phyloP scores from a whole-genome alignment of 192 early-diverging fungal species.

The Jimgerdemannia lactiflua region DNA sequence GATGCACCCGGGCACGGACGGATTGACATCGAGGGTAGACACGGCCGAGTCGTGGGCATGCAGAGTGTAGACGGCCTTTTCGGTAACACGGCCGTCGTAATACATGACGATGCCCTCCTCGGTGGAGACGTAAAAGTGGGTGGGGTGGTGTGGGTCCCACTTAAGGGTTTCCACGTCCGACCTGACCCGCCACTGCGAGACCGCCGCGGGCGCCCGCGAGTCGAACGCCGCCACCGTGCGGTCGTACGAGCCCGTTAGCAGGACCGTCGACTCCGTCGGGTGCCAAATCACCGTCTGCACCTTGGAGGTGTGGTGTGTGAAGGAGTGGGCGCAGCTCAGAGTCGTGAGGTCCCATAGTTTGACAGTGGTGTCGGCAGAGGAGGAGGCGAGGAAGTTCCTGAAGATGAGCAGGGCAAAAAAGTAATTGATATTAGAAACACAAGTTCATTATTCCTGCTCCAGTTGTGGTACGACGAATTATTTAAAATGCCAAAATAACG shows the following conservation, averaged over 20 bases:
- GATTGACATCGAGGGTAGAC: constrained; percentile 83
- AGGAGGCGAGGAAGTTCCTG: constrained; percentile 76
- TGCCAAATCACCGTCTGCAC: constrained; percentile 94
- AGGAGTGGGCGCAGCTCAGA: constrained; percentile 71
- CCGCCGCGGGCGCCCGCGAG: constrained; percentile 75
- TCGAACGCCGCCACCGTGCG: constrained; percentile 85
- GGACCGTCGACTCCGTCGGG: constrained; percentile 78
- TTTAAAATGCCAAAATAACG: neutral
- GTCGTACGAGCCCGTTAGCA: constrained; percentile 93
- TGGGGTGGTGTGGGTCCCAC: constrained; percentile 88
- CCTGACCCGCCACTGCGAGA: constrained; percentile 64
- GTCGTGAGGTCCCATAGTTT: constrained; percentile 96
- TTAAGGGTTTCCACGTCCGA: constrained; percentile 91
- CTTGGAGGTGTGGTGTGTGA: constrained; percentile 84
- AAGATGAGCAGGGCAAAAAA: neutral
- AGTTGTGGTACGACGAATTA: too few species aligned
- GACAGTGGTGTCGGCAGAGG: constrained; percentile 95
- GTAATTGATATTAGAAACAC: too few species aligned
- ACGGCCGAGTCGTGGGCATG: constrained; percentile 93
- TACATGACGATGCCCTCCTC: constrained; percentile 92
- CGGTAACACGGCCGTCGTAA: constrained; percentile 73
- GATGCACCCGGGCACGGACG: constrained; percentile 73
- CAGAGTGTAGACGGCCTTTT: constrained; percentile 76
- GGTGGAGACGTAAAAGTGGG: constrained; percentile 76
- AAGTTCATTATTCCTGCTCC: too few species aligned